Evolutionary conservation across 495 filamentous ascomycete genomes (phyloP).

Genomic region (Penicillium canescens): DNA sequence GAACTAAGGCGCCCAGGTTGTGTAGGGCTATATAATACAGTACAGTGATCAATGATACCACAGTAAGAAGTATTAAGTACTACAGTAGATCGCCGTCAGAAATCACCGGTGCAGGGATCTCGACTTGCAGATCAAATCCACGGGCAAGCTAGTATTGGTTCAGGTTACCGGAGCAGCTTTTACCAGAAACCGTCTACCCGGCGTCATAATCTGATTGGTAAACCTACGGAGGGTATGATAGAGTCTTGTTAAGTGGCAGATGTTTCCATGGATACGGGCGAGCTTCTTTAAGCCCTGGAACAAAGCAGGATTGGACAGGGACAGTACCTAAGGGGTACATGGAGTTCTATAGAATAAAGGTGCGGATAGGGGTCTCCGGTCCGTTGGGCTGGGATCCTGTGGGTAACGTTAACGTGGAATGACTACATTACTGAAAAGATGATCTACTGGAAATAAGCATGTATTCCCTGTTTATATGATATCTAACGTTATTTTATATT

Average conservation of each 20-base stretch:
- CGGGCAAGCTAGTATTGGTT: not conserved
- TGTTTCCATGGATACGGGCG: constrained; percentile 8
- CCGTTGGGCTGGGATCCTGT: constrained; percentile 24
- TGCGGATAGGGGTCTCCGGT: constrained; percentile 8
- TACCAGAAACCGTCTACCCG: constrained; percentile 7
- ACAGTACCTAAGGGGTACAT: too few relatives aligned
- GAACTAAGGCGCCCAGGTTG: too few relatives aligned
- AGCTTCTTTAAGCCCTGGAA: not conserved
- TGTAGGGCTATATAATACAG: too few relatives aligned
- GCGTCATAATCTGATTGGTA: not conserved
- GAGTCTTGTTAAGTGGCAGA: too few relatives aligned
- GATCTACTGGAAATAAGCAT: too few relatives aligned
- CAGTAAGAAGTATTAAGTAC: too few relatives aligned
- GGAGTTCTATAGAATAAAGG: constrained; percentile 6
- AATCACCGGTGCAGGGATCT: too few relatives aligned
- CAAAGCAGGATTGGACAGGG: not conserved
- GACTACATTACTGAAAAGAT: not conserved
- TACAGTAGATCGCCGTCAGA: not conserved
- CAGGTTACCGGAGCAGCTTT: not conserved
- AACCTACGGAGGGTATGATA: too few relatives aligned
- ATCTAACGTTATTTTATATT: too few relatives aligned
- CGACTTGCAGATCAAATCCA: too few relatives aligned
- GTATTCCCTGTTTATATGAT: too few relatives aligned
- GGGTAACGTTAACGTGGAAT: constrained; percentile 19
- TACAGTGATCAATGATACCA: too few relatives aligned